Evolutionary conservation across 2,329 filamentous ascomycete genomes (phyloP), one percentile per base, ranked within the genome.

Genomic region (Colletotrichum orchidophilum): DNA sequence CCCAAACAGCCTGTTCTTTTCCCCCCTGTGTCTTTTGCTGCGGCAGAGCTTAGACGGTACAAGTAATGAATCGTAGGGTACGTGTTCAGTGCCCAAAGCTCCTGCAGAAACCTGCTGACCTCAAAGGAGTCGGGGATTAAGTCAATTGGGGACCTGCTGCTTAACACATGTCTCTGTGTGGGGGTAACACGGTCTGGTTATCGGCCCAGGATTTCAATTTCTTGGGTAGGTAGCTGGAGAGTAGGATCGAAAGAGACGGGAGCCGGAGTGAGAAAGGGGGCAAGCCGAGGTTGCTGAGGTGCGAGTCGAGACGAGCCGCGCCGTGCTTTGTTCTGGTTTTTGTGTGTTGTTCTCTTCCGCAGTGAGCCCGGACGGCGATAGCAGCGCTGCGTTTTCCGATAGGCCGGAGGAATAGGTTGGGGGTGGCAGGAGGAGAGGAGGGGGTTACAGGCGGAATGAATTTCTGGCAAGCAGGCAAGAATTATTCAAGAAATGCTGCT

Each of bases 101-200:
- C 91, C 92, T 94, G 92, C 92, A 94, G 92, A 88, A 88, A 86
- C 92, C 91, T 88, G 92, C 92, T 94, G 92, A 91, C 91, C 90
- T 92, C 90, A 92, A 92, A 92, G 90, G 90, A 91, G 89, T 86
- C 80, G 79, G 72, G 76, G 39, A 46, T 46, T 46, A 46, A 46
- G 78, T 78, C 62, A 70, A 67, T 69, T 61, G 60, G 62, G 61
- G 70, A 63, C 64, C 64, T 46, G 39, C 60, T 72, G 66, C 70
- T 67, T 71, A 67, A 73, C 66, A 73, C 69, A 71, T 71, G 35
- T 63, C 69, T 71, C 39, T 67, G 21, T 24, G 39, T 24, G 58
- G 39, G 46, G 35, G 53, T 26, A 60, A 68, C 39, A 54, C 27
- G 52, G 9, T 63, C 52, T 59, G 42, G 7, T 60, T 54, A 70